Conservation (phyloP, 176 grass and related monocot species). For the Tillandsia fasciculata region DNA sequence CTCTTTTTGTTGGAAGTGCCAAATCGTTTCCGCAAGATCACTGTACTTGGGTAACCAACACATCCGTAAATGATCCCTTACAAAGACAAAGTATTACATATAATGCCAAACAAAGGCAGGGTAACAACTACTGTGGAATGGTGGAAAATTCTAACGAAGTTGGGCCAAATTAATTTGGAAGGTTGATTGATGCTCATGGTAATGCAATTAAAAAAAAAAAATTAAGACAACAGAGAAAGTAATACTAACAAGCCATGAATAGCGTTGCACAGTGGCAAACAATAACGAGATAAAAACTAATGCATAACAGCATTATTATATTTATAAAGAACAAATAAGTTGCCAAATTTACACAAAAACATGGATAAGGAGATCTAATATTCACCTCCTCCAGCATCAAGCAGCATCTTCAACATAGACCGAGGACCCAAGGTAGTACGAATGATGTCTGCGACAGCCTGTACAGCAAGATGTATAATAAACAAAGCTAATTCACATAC, state of each 20-base stretch:
- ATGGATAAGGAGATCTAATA: not conserved
- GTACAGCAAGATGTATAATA: slow-evolving; percentile 20
- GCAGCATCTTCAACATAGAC: slow-evolving; percentile 98
- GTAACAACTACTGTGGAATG: too few species aligned
- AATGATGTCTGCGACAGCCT: slow-evolving; percentile 96
- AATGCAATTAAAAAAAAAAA: too few species aligned
- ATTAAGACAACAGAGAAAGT: too few species aligned
- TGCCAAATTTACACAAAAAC: not conserved
- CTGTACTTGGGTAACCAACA: too few species aligned
- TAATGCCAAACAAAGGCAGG: too few species aligned
- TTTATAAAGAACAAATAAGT: not conserved
- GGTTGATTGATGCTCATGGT: too few species aligned
- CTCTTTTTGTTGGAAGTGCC: not conserved
- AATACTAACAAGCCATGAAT: too few species aligned
- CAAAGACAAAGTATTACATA: too few species aligned
- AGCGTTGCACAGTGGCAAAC: too few species aligned
- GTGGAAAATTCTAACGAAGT: too few species aligned
- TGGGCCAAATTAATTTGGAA: too few species aligned
- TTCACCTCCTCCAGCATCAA: slow-evolving; percentile 83
- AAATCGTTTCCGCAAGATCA: not conserved
- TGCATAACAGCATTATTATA: not conserved
- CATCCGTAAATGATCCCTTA: too few species aligned
- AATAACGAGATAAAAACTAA: not conserved
- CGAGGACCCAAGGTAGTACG: slow-evolving; percentile 89
- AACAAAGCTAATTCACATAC: not conserved